These are phyloP conservation scores for Pleurotus giganteus DNA, from an alignment of 768 basidiomycete species.

Conservation along the genomic window DNA sequence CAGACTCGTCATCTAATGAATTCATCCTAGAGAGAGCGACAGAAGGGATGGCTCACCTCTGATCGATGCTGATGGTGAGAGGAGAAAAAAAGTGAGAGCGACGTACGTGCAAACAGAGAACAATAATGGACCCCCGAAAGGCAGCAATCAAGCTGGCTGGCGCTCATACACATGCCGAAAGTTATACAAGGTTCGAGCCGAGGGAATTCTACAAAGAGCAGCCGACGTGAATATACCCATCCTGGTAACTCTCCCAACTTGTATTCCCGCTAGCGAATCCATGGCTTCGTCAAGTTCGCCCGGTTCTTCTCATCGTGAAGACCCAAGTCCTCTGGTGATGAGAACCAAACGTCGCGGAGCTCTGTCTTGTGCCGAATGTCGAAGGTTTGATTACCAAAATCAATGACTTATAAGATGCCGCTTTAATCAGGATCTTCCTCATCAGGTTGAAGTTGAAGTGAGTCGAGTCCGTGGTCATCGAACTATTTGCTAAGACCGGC, in stretches of 20 bases:
- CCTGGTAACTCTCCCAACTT: constrained; percentile 8
- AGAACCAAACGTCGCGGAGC: constrained; percentile 53
- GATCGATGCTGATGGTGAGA: constrained; percentile 13
- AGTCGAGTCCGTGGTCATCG: constrained; percentile 20
- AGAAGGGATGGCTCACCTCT: constrained; percentile 19
- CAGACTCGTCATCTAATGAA: constrained; percentile 78
- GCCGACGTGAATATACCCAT: neutral
- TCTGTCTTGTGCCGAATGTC: constrained; percentile 68
- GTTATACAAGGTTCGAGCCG: neutral
- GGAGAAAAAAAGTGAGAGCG: neutral
- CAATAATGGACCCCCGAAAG: neutral
- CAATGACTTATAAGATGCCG: constrained; percentile 4
- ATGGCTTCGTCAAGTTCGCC: constrained; percentile 16
- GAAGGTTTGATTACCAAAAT: constrained; percentile 41
- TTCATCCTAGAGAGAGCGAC: constrained; percentile 34
- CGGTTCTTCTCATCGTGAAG: constrained; percentile 15
- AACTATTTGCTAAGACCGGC: constrained; percentile 11
- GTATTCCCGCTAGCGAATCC: constrained; percentile 12
- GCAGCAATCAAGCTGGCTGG: neutral
- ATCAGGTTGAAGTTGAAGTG: constrained; percentile 67
- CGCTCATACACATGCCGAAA: neutral
- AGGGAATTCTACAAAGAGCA: constrained; percentile 7
- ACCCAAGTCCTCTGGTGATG: constrained; percentile 26
- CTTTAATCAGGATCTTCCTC: constrained; percentile 11
- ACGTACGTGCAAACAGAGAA: constrained; percentile 1